phyloP scores from a whole-genome alignment of 2,329 filamentous ascomycete species.

The Diaporthe batatas region DNA sequence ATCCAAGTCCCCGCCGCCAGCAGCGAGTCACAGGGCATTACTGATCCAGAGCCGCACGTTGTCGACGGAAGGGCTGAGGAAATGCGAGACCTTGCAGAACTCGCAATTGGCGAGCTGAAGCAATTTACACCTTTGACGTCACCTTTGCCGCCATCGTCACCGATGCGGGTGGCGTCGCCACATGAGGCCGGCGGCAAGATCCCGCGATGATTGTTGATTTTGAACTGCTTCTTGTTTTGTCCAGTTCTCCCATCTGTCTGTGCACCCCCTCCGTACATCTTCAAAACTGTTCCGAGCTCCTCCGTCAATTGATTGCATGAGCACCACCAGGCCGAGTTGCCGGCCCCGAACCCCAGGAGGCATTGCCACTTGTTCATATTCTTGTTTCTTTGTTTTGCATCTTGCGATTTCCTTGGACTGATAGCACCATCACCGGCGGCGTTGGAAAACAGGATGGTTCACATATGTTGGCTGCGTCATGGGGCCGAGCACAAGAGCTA shows the following conservation, averaged over 20 bases:
- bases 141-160: constrained; percentile 15
- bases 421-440: not conserved
- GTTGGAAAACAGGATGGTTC: constrained; percentile 7
- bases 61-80: constrained; percentile 18
- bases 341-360: not conserved
- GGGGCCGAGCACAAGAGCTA: not conserved
- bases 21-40: not conserved
- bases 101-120: constrained; percentile 28
- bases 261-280: not conserved
- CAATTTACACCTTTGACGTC: constrained; percentile 29
- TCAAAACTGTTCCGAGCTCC: not conserved
- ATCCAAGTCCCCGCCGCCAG: not conserved
- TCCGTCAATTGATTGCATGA: not conserved
- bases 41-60: not conserved
- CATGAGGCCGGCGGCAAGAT: not conserved
- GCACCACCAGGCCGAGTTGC: not conserved
- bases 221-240: constrained; percentile 1
- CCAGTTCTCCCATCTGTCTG: not conserved
- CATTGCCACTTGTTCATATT: not conserved
- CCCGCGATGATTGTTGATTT: constrained; percentile 1
- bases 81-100: constrained; percentile 33
- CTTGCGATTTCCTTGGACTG: not conserved
- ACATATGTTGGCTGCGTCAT: not conserved
- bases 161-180: not conserved
- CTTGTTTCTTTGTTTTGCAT: constrained; percentile 1